Evolutionary conservation across 2,329 filamentous ascomycete genomes (phyloP).

Genomic region (Aureobasidium uvarum): DNA sequence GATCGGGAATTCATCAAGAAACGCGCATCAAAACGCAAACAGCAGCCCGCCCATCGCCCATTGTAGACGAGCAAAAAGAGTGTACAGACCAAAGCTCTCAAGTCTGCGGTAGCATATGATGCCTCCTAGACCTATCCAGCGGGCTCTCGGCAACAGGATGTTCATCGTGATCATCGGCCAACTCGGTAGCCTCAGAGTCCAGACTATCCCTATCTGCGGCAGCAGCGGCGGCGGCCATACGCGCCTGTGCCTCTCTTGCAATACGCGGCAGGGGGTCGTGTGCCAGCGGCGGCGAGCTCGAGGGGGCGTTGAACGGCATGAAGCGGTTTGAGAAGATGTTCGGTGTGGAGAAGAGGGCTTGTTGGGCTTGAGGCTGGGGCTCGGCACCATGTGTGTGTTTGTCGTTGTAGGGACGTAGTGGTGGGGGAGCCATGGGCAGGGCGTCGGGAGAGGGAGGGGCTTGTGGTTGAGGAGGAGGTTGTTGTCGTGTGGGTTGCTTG

Average conservation of each 20-base stretch:
- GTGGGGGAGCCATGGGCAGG: slow-evolving; percentile 20
- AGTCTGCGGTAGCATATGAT: slow-evolving; percentile 12
- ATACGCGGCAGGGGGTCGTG: slow-evolving; percentile 20
- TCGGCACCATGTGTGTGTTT: background rate
- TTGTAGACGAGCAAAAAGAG: background rate
- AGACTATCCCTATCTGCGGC: slow-evolving; percentile 21
- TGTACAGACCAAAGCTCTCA: background rate
- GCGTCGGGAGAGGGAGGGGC: slow-evolving; percentile 7
- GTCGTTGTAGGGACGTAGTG: slow-evolving; percentile 4
- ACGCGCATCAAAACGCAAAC: background rate
- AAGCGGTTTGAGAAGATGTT: slow-evolving; percentile 26
- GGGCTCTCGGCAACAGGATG: slow-evolving; percentile 19
- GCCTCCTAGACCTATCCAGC: slow-evolving; percentile 9
- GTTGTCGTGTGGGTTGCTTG: slow-evolving; percentile 14
- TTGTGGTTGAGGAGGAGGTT: slow-evolving; percentile 9
- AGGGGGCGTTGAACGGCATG: slow-evolving; percentile 20
- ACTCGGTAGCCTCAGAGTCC: slow-evolving; percentile 26
- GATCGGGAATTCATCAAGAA: background rate
- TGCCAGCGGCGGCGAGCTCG: slow-evolving; percentile 19
- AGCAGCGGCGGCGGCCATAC: slow-evolving; percentile 23
- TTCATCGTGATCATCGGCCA: slow-evolving; percentile 24
- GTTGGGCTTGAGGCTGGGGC: background rate
- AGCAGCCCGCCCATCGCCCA: background rate
- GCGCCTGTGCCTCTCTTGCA: slow-evolving; percentile 14
- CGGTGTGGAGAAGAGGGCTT: slow-evolving; percentile 16